These are phyloP conservation scores for Xylaria intraflava DNA, from an alignment of 495 filamentous ascomycete species.

Conservation along the genomic window DNA sequence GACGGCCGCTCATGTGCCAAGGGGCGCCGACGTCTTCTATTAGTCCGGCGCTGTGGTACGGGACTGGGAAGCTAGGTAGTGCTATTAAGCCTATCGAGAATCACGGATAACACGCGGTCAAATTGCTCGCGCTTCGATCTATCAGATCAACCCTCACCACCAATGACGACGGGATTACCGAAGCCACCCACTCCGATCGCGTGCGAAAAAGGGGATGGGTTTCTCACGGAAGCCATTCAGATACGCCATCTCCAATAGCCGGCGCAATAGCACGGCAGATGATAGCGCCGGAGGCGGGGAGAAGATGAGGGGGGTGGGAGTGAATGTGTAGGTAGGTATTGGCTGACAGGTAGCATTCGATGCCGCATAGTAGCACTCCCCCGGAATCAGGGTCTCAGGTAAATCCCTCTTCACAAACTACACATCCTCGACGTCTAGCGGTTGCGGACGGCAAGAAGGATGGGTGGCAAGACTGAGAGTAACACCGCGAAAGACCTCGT, in stretches of 20 bases:
- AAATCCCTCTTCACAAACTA: constrained; percentile 4
- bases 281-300: too few relatives aligned
- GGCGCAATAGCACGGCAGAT: not conserved
- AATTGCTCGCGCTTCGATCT: too few relatives aligned
- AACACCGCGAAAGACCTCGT: too few relatives aligned
- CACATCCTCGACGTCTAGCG: not conserved
- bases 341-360: not conserved
- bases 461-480: too few relatives aligned
- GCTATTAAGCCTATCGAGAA: not conserved
- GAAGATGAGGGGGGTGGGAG: not conserved
- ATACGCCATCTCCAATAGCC: constrained; percentile 7
- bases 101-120: not conserved
- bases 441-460: too few relatives aligned
- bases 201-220: not conserved
- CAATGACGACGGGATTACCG: too few relatives aligned
- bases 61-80: constrained; percentile 15
- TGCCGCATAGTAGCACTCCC: constrained; percentile 3
- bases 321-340: not conserved
- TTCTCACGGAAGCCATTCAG: constrained; percentile 6
- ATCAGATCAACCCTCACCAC: too few relatives aligned
- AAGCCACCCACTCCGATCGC: not conserved
- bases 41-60: constrained; percentile 18
- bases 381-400: not conserved
- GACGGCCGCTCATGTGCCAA: constrained; percentile 14
- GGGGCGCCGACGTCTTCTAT: constrained; percentile 9